Conservation (phyloP, 1,284 basidiomycete species). For the Heliocybe sulcata region DNA sequence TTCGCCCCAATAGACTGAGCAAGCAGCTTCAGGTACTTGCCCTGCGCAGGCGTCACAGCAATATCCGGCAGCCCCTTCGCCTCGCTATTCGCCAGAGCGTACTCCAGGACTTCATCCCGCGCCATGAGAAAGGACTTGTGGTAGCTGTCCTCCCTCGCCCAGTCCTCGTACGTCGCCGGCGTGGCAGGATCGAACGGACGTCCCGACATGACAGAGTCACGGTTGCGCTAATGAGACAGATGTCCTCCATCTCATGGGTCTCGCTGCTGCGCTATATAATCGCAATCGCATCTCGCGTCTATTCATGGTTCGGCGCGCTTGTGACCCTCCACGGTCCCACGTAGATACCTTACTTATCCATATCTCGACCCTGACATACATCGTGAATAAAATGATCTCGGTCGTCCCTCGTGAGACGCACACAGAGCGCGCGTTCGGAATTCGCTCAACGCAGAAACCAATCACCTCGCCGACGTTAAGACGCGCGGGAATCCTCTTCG, state of each 20-base stretch:
- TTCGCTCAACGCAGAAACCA: background rate
- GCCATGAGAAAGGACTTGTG: conserved; percentile 48
- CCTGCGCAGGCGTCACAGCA: conserved; percentile 47
- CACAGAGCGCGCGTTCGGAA: background rate
- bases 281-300: background rate
- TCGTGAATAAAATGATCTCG: background rate
- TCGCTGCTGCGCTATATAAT: background rate
- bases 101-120: conserved; percentile 36
- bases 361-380: no score
- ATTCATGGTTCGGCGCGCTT: background rate
- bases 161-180: conserved; percentile 23
- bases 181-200: background rate
- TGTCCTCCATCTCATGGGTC: background rate
- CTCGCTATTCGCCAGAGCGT: conserved; percentile 31
- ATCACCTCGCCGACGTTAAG: background rate
- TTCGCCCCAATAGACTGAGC: conserved; percentile 41
- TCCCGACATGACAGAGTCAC: background rate
- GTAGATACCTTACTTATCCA: no score
- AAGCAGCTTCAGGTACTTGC: conserved; percentile 46
- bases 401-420: background rate
- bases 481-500: background rate
- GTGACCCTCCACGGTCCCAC: no score
- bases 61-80: conserved; percentile 43
- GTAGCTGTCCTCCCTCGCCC: conserved; percentile 45
- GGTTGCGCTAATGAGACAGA: background rate